Conservation (phyloP, 208 protist genomes). For the Trypanosoma rangeli region DNA sequence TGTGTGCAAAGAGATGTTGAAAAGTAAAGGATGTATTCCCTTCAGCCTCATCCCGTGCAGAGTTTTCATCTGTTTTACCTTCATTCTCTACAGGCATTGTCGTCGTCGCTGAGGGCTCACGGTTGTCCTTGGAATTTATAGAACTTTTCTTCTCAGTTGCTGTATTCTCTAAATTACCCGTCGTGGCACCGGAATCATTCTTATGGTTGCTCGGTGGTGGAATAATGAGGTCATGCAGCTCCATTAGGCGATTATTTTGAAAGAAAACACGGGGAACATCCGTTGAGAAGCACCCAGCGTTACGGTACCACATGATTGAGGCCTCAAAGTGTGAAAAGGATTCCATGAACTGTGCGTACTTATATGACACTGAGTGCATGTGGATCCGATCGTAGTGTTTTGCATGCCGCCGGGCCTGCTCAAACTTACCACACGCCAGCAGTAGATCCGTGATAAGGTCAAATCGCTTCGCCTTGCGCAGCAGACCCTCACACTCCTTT, state of each 20-base stretch:
- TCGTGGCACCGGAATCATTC: background rate
- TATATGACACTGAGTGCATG: constrained; percentile 91
- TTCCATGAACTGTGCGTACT: constrained; percentile 95
- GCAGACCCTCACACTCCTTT: constrained; percentile 89
- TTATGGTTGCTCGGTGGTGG: constrained; percentile 16
- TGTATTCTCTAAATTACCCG: background rate
- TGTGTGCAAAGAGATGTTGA: constrained; percentile 59
- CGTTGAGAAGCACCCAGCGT: constrained; percentile 81
- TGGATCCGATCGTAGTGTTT: constrained; percentile 93
- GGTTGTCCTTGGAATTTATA: background rate
- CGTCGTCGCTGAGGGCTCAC: constrained; percentile 1
- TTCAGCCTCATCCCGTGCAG: constrained; percentile 15
- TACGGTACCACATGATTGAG: constrained; percentile 92
- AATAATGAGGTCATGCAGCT: constrained; percentile 88
- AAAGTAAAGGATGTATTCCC: constrained; percentile 45
- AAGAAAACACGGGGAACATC: constrained; percentile 95
- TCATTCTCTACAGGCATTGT: background rate
- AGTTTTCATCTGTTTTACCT: background rate
- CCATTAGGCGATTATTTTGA: constrained; percentile 70
- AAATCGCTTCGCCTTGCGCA: constrained; percentile 81
- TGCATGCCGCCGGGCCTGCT: constrained; percentile 90
- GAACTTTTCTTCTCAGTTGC: background rate
- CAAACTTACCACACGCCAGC: constrained; percentile 93
- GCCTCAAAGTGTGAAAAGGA: constrained; percentile 89
- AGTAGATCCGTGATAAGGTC: constrained; percentile 95